Evolutionary conservation across 306 rosid genomes (phyloP).

Genomic region (Acacia crassicarpa): DNA sequence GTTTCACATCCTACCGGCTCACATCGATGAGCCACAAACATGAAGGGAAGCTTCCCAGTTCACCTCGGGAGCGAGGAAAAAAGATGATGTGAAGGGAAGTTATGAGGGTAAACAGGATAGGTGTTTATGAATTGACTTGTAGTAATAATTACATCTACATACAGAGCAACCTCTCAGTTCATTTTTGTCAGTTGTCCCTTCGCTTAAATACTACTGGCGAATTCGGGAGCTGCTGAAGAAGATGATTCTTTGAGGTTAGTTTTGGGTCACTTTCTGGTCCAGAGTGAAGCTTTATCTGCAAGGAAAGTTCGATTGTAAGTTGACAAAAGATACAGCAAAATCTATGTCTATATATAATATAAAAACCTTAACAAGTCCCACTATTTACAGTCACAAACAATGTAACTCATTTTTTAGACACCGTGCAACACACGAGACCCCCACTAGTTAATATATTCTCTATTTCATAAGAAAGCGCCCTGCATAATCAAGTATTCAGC

Average conservation of each 20-base stretch:
- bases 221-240: slow-evolving; percentile 41
- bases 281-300: slow-evolving; percentile 58
- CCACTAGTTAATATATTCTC: too few species aligned
- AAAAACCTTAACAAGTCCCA: neutral
- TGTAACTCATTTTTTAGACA: neutral
- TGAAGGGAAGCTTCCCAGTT: slow-evolving; percentile 43
- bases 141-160: slow-evolving; percentile 27
- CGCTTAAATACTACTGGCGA: slow-evolving; percentile 43
- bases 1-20: slow-evolving; percentile 48
- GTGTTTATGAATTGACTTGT: slow-evolving; percentile 13
- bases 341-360: neutral
- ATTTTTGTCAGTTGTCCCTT: slow-evolving; percentile 49
- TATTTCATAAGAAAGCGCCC: neutral
- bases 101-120: neutral
- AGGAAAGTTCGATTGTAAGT: neutral
- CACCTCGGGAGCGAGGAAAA: slow-evolving; percentile 31
- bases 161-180: slow-evolving; percentile 1
- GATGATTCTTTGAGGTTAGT: slow-evolving; percentile 30
- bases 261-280: slow-evolving; percentile 36
- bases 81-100: neutral
- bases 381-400: neutral
- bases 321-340: slow-evolving; percentile 4
- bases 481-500: neutral
- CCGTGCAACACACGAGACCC: neutral
- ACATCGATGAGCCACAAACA: slow-evolving; percentile 40